A percentile compares a stretch with the other conserved stretches of the same genome.
Conservation (phyloP, 768 basidiomycete species). For the Phallus indusiatus region DNA sequence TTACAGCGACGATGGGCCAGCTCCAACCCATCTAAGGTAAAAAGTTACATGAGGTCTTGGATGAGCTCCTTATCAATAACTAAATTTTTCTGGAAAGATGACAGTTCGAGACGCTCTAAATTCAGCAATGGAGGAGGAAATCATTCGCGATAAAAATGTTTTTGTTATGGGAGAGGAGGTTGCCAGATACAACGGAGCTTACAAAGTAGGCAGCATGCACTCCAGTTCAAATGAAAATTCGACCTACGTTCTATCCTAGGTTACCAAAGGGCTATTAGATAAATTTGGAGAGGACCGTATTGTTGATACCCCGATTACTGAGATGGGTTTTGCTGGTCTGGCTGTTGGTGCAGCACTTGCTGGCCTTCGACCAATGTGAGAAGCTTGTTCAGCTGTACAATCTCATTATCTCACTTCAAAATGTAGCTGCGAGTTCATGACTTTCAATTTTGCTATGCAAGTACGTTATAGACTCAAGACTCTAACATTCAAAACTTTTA, state of each 20-base stretch:
- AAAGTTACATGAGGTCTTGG: neutral
- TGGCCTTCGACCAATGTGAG: conserved; percentile 87
- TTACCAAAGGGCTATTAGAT: conserved; percentile 97
- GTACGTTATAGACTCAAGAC: conserved; percentile 5
- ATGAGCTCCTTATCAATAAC: neutral
- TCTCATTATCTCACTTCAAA: conserved; percentile 11
- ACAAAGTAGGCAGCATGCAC: conserved; percentile 52
- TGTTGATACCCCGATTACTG: conserved; percentile 93
- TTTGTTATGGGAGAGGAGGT: conserved; percentile 98
- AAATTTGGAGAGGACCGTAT: conserved; percentile 99
- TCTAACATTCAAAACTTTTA: neutral
- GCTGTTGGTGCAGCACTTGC: conserved; percentile 92
- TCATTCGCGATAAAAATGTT: conserved; percentile 90
- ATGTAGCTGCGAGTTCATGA: conserved; percentile 96
- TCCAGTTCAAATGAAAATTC: too few relatives aligned
- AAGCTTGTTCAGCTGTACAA: conserved; percentile 7
- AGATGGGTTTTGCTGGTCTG: conserved; percentile 97
- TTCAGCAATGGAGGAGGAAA: conserved; percentile 98
- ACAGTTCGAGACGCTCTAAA: conserved; percentile 98
- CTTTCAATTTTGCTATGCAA: conserved; percentile 99
- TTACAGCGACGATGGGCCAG: conserved; percentile 15
- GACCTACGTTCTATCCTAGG: conserved; percentile 33
- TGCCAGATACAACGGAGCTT: conserved; percentile 95
- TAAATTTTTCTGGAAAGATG: conserved; percentile 50
- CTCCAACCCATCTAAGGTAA: conserved; percentile 2